Percentiles rank a stretch among this genome's conserved stretches.
phyloP scores from a whole-genome alignment of 1,284 basidiomycete species.

The Entoloma clypeatum region DNA sequence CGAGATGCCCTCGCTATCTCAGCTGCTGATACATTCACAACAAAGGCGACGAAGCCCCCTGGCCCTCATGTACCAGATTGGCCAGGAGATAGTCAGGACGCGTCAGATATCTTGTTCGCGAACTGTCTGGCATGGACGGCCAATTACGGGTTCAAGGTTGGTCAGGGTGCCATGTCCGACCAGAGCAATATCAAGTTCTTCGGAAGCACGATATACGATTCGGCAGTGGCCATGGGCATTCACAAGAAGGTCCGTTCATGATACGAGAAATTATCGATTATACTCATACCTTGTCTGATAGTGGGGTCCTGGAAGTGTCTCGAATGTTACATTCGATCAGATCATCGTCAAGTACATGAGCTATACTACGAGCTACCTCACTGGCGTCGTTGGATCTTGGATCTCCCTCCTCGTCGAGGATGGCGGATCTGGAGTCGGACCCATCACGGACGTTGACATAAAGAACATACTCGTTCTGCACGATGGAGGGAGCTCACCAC shows the following conservation, averaged over 20 bases:
- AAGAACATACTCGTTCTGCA: constrained; percentile 13
- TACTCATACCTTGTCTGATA: background rate
- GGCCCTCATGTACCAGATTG: constrained; percentile 3
- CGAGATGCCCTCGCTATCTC: constrained; percentile 14
- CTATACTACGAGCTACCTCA: constrained; percentile 14
- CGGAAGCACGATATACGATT: constrained; percentile 17
- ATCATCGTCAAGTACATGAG: constrained; percentile 16
- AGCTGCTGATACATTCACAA: constrained; percentile 14
- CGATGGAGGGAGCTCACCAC: constrained; percentile 12
- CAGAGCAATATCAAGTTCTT: constrained; percentile 16
- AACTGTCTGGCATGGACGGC: constrained; percentile 17
- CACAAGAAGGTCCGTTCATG: constrained; percentile 15
- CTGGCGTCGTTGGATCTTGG: constrained; percentile 18
- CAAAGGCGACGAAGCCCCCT: constrained; percentile 16
- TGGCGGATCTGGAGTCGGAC: constrained; percentile 15
- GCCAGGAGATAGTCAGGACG: constrained; percentile 11
- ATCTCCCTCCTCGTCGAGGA: constrained; percentile 17
- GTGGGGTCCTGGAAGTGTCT: constrained; percentile 15
- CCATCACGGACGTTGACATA: constrained; percentile 16
- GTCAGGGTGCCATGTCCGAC: constrained; percentile 14
- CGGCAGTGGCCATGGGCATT: constrained; percentile 18
- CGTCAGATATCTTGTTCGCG: constrained; percentile 12
- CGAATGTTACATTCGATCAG: constrained; percentile 17
- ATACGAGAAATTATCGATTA: background rate
- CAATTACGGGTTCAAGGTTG: constrained; percentile 19